Conservation (phyloP, 768 basidiomycete species). For the Termitomyces sp. region DNA sequence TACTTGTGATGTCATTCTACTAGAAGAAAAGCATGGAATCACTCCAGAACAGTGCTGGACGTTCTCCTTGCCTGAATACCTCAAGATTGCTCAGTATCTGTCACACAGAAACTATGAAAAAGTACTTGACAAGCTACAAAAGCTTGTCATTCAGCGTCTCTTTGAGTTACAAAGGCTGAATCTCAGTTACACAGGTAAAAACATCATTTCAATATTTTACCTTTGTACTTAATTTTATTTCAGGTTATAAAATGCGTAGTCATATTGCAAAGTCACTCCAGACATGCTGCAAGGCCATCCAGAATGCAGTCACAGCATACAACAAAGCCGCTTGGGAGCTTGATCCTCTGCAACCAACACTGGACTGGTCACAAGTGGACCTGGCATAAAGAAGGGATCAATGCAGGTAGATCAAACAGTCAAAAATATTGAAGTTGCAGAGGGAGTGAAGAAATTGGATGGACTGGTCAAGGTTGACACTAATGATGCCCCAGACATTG, state of each 20-base stretch:
- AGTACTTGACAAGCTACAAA: background rate
- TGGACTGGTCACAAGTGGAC: background rate
- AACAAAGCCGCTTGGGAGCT: background rate
- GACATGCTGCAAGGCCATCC: background rate
- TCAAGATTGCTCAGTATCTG: background rate
- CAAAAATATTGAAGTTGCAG: too few relatives aligned
- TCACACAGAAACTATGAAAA: background rate
- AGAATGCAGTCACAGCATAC: background rate
- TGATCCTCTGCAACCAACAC: background rate
- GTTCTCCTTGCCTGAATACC: background rate
- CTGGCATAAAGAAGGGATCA: too few relatives aligned
- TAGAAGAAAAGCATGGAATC: too few relatives aligned
- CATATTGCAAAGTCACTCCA: background rate
- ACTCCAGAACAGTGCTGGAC: background rate
- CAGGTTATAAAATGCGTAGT: background rate
- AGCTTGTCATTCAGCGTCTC: background rate
- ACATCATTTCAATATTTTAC: background rate
- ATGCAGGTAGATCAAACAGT: too few relatives aligned
- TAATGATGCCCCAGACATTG: too few relatives aligned
- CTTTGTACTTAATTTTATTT: background rate
- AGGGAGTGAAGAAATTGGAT: too few relatives aligned
- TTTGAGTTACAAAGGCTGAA: constrained; percentile 38
- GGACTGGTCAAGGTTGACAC: too few relatives aligned
- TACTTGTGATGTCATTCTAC: too few relatives aligned
- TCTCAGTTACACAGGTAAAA: constrained; percentile 27